Percentiles rank a stretch among this genome's conserved stretches.
Conservation (phyloP, 768 basidiomycete species). For the Auricularia sp. region DNA sequence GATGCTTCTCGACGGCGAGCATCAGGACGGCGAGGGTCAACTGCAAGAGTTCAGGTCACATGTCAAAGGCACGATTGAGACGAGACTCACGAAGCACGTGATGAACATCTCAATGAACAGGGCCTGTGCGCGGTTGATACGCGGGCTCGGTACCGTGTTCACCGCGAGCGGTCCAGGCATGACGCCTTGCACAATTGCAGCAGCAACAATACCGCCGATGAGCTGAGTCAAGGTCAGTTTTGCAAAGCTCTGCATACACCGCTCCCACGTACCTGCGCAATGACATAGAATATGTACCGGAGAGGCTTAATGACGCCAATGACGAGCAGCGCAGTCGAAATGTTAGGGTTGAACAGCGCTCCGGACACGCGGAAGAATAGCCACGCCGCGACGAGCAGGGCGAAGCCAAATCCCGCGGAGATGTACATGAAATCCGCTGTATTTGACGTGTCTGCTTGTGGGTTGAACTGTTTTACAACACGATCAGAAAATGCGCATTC, state of each 20-base stretch:
- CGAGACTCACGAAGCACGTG: conserved; percentile 41
- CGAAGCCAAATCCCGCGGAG: conserved; percentile 29
- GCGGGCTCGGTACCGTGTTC: conserved; percentile 34
- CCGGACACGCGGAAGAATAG: conserved; percentile 56
- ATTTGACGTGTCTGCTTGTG: neutral
- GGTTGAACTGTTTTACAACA: neutral
- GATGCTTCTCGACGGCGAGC: conserved; percentile 15
- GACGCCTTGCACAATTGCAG: conserved; percentile 43
- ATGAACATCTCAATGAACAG: conserved; percentile 68
- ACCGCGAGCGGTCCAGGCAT: conserved; percentile 44
- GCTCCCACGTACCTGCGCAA: conserved; percentile 35
- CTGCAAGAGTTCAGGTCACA: neutral
- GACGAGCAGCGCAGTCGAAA: conserved; percentile 49
- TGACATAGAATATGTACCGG: conserved; percentile 46
- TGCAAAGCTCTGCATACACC: neutral
- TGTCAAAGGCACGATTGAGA: neutral
- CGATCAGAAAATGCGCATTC: neutral
- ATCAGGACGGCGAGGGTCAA: conserved; percentile 10
- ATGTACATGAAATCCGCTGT: neutral
- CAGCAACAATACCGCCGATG: conserved; percentile 46
- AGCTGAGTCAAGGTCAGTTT: conserved; percentile 18
- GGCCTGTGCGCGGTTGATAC: conserved; percentile 43
- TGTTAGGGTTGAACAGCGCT: conserved; percentile 56
- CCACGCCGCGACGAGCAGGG: conserved; percentile 55
- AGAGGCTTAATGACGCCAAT: conserved; percentile 44